Conservation (phyloP, 2,329 filamentous ascomycete genomes). For the Trematosphaeria pertusa region DNA sequence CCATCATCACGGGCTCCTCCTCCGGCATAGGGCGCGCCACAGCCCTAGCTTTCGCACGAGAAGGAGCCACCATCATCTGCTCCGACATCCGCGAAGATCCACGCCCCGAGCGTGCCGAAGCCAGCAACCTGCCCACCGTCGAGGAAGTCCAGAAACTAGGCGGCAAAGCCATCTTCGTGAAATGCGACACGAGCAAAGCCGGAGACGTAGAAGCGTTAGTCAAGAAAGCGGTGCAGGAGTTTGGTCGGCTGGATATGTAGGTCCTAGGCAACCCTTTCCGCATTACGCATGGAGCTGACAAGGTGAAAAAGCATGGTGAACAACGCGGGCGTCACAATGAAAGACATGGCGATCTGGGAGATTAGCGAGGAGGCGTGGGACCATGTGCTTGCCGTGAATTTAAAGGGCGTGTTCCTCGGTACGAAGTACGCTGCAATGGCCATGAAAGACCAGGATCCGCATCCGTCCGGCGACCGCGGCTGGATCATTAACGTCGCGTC, state of each 20-base stretch:
- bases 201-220: conserved; percentile 53
- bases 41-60: conserved; percentile 36
- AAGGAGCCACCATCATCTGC: conserved; percentile 43
- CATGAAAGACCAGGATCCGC: conserved; percentile 58
- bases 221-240: conserved; percentile 48
- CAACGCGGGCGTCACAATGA: conserved; percentile 55
- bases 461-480: conserved; percentile 50
- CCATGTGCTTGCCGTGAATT: conserved; percentile 46
- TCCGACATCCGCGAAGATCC: conserved; percentile 36
- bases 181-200: conserved; percentile 53
- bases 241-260: conserved; percentile 59
- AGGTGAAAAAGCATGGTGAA: conserved; percentile 43
- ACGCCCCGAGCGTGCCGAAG: conserved; percentile 19
- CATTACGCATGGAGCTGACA: not conserved
- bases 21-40: conserved; percentile 46
- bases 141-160: conserved; percentile 39
- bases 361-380: conserved; percentile 58
- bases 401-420: conserved; percentile 50
- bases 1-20: conserved; percentile 44
- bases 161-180: conserved; percentile 45
- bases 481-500: conserved; percentile 63
- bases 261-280: not conserved
- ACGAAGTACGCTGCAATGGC: conserved; percentile 57
- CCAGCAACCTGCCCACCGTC: conserved; percentile 31
- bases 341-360: conserved; percentile 51